Percentiles rank a stretch among this genome's conserved stretches.
These are phyloP conservation scores for Umbilicaria muhlenbergii DNA, from an alignment of 495 filamentous ascomycete species.

Conservation along the genomic window DNA sequence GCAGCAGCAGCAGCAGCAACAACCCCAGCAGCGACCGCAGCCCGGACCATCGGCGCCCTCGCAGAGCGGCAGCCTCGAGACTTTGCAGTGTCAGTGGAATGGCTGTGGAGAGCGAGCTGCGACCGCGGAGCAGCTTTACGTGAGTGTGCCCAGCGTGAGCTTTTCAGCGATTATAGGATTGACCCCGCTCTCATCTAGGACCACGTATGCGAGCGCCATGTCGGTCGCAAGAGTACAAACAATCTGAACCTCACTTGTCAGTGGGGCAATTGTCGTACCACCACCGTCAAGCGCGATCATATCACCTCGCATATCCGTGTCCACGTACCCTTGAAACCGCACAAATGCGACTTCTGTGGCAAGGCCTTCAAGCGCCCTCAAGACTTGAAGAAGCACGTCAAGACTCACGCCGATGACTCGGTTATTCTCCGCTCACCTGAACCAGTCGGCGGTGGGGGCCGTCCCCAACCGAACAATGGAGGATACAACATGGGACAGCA, in stretches of 20 bases:
- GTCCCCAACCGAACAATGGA: slow-evolving; percentile 23
- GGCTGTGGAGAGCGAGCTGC: slow-evolving; percentile 69
- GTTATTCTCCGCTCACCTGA: slow-evolving; percentile 69
- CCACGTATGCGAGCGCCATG: slow-evolving; percentile 96
- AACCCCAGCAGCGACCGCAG: slow-evolving; percentile 11
- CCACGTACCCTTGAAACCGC: slow-evolving; percentile 93
- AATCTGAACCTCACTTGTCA: slow-evolving; percentile 95
- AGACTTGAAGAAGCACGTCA: slow-evolving; percentile 98
- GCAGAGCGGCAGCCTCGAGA: slow-evolving; percentile 29
- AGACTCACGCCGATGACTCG: slow-evolving; percentile 98
- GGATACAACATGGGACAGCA: slow-evolving; percentile 25
- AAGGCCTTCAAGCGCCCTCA: slow-evolving; percentile 99
- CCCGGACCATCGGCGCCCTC: slow-evolving; percentile 8
- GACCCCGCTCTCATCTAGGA: slow-evolving; percentile 41
- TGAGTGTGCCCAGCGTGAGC: slow-evolving; percentile 33
- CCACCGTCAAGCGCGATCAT: slow-evolving; percentile 96
- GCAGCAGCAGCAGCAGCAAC: slow-evolving; percentile 8
- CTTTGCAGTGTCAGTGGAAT: slow-evolving; percentile 72
- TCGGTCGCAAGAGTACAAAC: slow-evolving; percentile 97
- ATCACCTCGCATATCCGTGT: slow-evolving; percentile 99
- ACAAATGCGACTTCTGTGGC: slow-evolving; percentile 96
- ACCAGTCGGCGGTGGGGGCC: slow-evolving; percentile 33
- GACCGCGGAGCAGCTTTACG: slow-evolving; percentile 75
- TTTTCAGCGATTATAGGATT: slow-evolving; percentile 7
- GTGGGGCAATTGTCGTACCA: slow-evolving; percentile 91